phyloP scores from a whole-genome alignment of 352 stramenopile genomes.

The Thalassiosira livingstoniorum region DNA sequence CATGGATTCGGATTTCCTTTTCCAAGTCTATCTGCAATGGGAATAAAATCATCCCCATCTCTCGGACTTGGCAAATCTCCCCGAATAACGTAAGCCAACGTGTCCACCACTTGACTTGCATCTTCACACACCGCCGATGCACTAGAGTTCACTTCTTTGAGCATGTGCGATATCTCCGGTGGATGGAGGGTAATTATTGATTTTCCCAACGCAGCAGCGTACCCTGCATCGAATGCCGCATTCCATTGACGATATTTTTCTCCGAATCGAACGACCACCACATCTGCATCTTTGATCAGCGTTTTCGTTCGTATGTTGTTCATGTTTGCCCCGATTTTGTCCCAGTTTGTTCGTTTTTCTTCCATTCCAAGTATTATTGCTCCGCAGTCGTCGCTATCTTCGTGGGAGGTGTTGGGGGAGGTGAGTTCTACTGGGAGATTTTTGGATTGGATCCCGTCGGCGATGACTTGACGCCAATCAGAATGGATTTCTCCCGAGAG shows the following conservation, averaged over 20 bases:
- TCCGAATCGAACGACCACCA: constrained; percentile 85
- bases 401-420: constrained; percentile 79
- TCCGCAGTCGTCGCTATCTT: constrained; percentile 85
- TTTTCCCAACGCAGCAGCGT: constrained; percentile 78
- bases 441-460: constrained; percentile 67
- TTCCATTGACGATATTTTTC: constrained; percentile 87
- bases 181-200: constrained; percentile 84
- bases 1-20: constrained; percentile 84
- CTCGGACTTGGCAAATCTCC: constrained; percentile 74
- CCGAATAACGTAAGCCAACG: constrained; percentile 81
- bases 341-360: constrained; percentile 81
- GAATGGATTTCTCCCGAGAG: constrained; percentile 83
- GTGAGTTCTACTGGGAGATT: constrained; percentile 72
- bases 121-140: constrained; percentile 78
- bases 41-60: constrained; percentile 77
- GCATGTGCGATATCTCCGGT: constrained; percentile 81
- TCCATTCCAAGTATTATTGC: constrained; percentile 85
- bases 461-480: constrained; percentile 83
- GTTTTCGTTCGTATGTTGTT: constrained; percentile 84
- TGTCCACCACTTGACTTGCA: constrained; percentile 80
- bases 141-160: constrained; percentile 85
- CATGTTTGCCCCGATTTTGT: constrained; percentile 80
- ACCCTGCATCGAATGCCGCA: constrained; percentile 84
- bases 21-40: constrained; percentile 82
- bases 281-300: constrained; percentile 78